Evolutionary conservation across 2,329 filamentous ascomycete genomes (phyloP).

Genomic region (Cladosporium sp.): DNA sequence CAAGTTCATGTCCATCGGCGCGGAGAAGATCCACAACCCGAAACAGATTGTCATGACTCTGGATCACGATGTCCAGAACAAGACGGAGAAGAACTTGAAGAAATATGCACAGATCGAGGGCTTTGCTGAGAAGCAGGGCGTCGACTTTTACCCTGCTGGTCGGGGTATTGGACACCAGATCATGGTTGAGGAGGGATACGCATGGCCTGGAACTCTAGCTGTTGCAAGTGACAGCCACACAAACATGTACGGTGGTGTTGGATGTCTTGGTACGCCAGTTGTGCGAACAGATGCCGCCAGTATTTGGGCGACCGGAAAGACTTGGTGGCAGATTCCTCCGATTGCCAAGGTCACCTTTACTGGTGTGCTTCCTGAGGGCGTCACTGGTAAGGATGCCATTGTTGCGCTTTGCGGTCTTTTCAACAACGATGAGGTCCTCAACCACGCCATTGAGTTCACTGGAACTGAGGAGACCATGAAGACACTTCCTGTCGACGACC

Average conservation of each 20-base stretch:
- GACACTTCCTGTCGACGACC: conserved; percentile 70
- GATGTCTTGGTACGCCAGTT: conserved; percentile 74
- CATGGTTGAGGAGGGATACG: conserved; percentile 83
- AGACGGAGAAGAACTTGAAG: conserved; percentile 72
- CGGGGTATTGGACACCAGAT: conserved; percentile 88
- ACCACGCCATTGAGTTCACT: conserved; percentile 86
- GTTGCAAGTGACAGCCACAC: conserved; percentile 79
- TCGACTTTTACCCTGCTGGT: conserved; percentile 76
- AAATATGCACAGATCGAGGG: conserved; percentile 82
- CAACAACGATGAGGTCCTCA: conserved; percentile 83
- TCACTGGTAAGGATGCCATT: conserved; percentile 93
- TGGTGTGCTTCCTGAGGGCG: conserved; percentile 73
- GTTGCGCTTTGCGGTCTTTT: conserved; percentile 85
- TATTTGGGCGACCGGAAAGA: conserved; percentile 80
- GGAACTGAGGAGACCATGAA: conserved; percentile 76
- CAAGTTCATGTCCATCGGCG: conserved; percentile 84
- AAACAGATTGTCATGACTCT: conserved; percentile 79
- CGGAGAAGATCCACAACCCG: conserved; percentile 69
- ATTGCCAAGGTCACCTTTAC: conserved; percentile 78
- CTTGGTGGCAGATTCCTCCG: conserved; percentile 88
- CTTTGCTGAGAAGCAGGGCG: conserved; percentile 76
- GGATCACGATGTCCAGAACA: conserved; percentile 89
- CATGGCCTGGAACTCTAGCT: conserved; percentile 80
- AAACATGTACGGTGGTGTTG: conserved; percentile 83
- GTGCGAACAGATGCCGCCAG: conserved; percentile 85